Evolutionary conservation across 495 filamentous ascomycete genomes (phyloP).

Genomic region (Xylaria intraflava): DNA sequence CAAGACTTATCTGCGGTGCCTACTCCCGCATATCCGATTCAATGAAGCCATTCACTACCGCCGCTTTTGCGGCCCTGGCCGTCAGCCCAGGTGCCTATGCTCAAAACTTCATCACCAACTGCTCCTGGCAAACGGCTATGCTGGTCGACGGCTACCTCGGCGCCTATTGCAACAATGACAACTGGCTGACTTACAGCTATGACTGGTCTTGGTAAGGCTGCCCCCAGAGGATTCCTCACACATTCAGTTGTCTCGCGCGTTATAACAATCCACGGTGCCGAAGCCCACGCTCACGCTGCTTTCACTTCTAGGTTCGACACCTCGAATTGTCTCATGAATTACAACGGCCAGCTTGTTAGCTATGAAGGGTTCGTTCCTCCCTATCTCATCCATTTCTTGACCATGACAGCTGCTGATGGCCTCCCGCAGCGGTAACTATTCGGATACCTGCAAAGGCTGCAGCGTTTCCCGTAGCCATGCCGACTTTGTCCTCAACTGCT

Average conservation of each 20-base stretch:
- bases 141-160: conserved; percentile 21
- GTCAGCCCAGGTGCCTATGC: conserved; percentile 5
- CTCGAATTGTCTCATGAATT: conserved; percentile 23
- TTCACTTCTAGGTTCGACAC: conserved; percentile 23
- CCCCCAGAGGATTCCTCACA: neutral
- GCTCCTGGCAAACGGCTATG: conserved; percentile 25
- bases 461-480: conserved; percentile 10
- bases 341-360: conserved; percentile 20
- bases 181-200: conserved; percentile 23
- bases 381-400: neutral
- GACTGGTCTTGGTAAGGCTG: conserved; percentile 27
- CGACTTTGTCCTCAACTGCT: conserved; percentile 20
- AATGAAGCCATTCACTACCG: conserved; percentile 4
- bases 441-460: conserved; percentile 23
- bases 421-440: conserved; percentile 23
- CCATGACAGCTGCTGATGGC: neutral
- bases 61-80: conserved; percentile 6
- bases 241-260: neutral
- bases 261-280: neutral
- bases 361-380: conserved; percentile 9
- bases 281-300: conserved; percentile 17
- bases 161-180: conserved; percentile 27
- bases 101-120: conserved; percentile 22
- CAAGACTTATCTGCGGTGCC: too few species aligned
- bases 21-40: neutral